Evolutionary conservation across 345 rosid species (phyloP).

Genomic region (Brassica nigra): DNA sequence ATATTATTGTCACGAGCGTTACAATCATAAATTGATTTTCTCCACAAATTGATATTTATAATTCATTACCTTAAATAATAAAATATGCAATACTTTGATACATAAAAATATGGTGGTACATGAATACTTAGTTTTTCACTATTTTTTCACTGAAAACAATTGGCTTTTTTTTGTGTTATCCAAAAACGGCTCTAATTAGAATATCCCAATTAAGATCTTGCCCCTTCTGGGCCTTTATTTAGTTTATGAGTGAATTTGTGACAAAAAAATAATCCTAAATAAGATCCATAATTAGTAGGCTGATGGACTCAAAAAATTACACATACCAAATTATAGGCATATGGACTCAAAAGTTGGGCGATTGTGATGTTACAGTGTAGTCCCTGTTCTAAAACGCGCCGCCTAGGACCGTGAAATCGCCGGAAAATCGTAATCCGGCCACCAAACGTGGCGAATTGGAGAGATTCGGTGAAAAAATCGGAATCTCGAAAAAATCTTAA

Average conservation of each 20-base stretch:
- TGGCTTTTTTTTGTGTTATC: not conserved
- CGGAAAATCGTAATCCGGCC: no score
- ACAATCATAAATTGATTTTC: not conserved
- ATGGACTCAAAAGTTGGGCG: not conserved
- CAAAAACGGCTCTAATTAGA: no score
- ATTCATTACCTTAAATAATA: not conserved
- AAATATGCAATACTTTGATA: not conserved
- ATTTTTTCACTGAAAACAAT: not conserved
- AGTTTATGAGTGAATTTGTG: no score
- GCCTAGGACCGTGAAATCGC: no score
- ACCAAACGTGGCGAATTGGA: no score
- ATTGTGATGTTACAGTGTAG: not conserved
- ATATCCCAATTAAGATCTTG: not conserved
- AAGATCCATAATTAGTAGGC: no score
- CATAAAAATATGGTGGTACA: not conserved
- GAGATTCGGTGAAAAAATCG: no score
- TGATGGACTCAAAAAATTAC: not conserved
- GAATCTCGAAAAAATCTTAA: no score
- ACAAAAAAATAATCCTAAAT: no score
- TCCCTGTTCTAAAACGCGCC: no score
- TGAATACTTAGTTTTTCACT: not conserved
- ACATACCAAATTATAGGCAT: not conserved
- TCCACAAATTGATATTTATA: not conserved
- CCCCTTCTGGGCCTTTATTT: no score
- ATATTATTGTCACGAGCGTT: not conserved